Conservation (phyloP, 2,329 filamentous ascomycete species). For the Phaeosphaeria sp. region DNA sequence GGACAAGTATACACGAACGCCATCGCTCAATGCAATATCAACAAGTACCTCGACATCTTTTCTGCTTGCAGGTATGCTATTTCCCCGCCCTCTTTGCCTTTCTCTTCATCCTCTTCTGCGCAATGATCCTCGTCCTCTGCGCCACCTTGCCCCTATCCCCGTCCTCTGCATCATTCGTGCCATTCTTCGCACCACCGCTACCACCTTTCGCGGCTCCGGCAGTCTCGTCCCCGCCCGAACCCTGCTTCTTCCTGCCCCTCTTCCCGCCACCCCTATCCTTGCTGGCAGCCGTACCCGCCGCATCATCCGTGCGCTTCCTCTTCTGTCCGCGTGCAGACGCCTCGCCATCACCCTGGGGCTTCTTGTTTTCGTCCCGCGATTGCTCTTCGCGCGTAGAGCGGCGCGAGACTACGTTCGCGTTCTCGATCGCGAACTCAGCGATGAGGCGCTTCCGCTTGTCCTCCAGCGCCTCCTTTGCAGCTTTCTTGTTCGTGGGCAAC, state of each 20-base stretch:
- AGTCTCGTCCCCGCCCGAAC: conserved; percentile 28
- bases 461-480: conserved; percentile 53
- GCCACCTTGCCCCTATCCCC: conserved; percentile 61
- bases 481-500: conserved; percentile 49
- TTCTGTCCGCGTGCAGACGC: conserved; percentile 37
- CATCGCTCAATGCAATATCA: conserved; percentile 18
- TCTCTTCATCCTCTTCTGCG: conserved; percentile 80
- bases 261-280: conserved; percentile 22
- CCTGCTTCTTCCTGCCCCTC: conserved; percentile 16
- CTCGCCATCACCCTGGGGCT: conserved; percentile 20
- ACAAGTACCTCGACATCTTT: neutral
- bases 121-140: conserved; percentile 79
- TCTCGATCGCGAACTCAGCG: conserved; percentile 98
- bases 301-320: conserved; percentile 42
- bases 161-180: conserved; percentile 3
- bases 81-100: conserved; percentile 64
- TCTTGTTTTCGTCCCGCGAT: conserved; percentile 53
- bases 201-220: neutral
- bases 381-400: conserved; percentile 70
- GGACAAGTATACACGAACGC: conserved; percentile 9
- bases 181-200: neutral
- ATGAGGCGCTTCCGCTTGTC: conserved; percentile 90
- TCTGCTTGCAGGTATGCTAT: too few relatives aligned
- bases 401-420: conserved; percentile 90
- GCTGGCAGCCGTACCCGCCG: conserved; percentile 10